Base-by-base conservation (phyloP, 2,329 filamentous ascomycete species). In the Ophiocordyceps australis region DNA sequence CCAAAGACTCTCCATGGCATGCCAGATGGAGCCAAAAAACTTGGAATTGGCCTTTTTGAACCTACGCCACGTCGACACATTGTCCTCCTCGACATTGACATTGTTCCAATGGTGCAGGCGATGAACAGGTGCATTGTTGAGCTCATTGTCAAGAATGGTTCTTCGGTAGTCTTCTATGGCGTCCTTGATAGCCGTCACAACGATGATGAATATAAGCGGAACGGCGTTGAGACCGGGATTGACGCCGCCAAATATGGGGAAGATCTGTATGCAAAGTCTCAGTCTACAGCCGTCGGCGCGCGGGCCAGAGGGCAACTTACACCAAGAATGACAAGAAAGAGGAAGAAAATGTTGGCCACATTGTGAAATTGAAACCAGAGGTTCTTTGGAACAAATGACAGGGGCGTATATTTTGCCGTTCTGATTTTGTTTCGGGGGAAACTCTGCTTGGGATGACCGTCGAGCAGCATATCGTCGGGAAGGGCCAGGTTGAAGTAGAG, bases 311-410 rank as follows among this genome's bases (percentile, higher is more conserved):
- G 21, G 27, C 23, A 30, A 47, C 85, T 63, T 74, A 95, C 89
- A 43, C 76, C 74, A 32, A 98, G 66, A 45, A 98, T 92, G 46
- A 94, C 85, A 41, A 86, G 67, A 55, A 95, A 94, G 39, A 95
- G 62, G 65, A 98, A 98, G 56, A 95, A 98, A 28, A 95, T 76
- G 50, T 98, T 98, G 45, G 89, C 89, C 42, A 98, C 77, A 45
- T 95, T 95, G 54, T 98, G 86, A 46, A 98, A 95, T 52, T 98
- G 91, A 36, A 92, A 81, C 72, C 76, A 98, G 43, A 98, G 47
- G 52, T 98, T 95, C 58, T 95, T 95, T 10, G 89, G 89, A 16
- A 98, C 52, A 52, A 98, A 98, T 32, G 80, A 92, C 35, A 98
- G 52, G 7, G 91, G 77, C 7, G 89, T 98, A 51, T 98, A 98